Conservation (phyloP, 2,329 filamentous ascomycete species). For the Boeremia lycopersici region DNA sequence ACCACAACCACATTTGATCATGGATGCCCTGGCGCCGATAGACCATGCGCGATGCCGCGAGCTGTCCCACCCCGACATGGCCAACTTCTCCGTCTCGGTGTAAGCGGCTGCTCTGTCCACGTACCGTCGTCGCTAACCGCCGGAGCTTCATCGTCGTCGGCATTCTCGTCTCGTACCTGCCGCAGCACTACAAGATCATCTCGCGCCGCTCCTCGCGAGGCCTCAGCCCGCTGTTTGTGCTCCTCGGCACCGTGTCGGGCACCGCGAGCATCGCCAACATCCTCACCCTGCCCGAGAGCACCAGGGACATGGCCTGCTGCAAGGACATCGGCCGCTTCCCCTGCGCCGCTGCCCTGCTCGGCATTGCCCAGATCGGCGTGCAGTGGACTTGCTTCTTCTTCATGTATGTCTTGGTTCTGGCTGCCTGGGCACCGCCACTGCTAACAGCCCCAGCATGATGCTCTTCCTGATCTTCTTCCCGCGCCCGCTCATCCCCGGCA, state of each 20-base stretch:
- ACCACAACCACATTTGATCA: neutral
- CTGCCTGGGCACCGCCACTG: neutral
- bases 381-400: conserved; percentile 92
- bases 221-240: conserved; percentile 92
- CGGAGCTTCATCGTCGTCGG: conserved; percentile 77
- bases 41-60: conserved; percentile 52
- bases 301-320: conserved; percentile 85
- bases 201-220: conserved; percentile 84
- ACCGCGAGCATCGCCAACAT: conserved; percentile 93
- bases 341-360: conserved; percentile 83
- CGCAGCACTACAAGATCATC: conserved; percentile 93
- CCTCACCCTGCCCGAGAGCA: conserved; percentile 80
- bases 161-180: conserved; percentile 90
- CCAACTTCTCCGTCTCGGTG: conserved; percentile 62
- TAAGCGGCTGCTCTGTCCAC: conserved; percentile 38
- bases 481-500: conserved; percentile 41
- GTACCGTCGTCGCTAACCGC: conserved; percentile 20
- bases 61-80: conserved; percentile 57
- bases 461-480: conserved; percentile 94
- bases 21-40: conserved; percentile 2
- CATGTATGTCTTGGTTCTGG: conserved; percentile 64
- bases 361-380: conserved; percentile 86
- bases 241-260: conserved; percentile 89
- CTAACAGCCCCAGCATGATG: conserved; percentile 67
- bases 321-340: conserved; percentile 79